These are phyloP conservation scores for Ramaria rubella DNA, from an alignment of 768 basidiomycete genomes.

Conservation along the genomic window DNA sequence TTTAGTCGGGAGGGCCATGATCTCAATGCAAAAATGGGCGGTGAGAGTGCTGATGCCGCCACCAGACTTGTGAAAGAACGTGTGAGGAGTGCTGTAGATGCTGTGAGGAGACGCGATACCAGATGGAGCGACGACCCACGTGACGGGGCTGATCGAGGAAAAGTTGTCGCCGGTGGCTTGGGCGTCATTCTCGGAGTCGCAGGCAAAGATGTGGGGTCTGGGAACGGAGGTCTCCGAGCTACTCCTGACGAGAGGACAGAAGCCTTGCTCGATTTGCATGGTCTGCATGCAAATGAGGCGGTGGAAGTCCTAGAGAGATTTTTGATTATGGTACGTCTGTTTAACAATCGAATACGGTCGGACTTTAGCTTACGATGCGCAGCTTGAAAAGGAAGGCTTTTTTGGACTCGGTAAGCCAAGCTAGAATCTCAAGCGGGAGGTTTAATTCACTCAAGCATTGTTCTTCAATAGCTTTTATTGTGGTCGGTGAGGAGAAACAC, in stretches of 20 bases:
- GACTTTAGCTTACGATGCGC: not conserved
- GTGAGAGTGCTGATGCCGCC: conserved; percentile 82
- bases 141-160: conserved; percentile 71
- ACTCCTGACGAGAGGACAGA: conserved; percentile 89
- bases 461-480: conserved; percentile 57
- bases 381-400: conserved; percentile 86
- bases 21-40: conserved; percentile 83
- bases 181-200: conserved; percentile 89
- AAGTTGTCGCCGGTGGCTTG: conserved; percentile 68
- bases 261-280: conserved; percentile 82
- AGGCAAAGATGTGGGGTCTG: conserved; percentile 45
- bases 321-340: conserved; percentile 65
- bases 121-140: conserved; percentile 79
- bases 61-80: conserved; percentile 80
- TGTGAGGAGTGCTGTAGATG: conserved; percentile 65
- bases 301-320: conserved; percentile 88
- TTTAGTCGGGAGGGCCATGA: conserved; percentile 94
- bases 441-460: conserved; percentile 10
- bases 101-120: conserved; percentile 61
- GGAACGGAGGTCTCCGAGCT: conserved; percentile 36
- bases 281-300: conserved; percentile 89
- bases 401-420: conserved; percentile 66
- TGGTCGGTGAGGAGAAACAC: conserved; percentile 96
- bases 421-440: not conserved
- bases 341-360: not conserved